A percentile compares a stretch with the other conserved stretches of the same genome.
These are phyloP conservation scores for Linnemannia hyalina DNA, from an alignment of 192 early-diverging fungal genomes.

Conservation along the genomic window DNA sequence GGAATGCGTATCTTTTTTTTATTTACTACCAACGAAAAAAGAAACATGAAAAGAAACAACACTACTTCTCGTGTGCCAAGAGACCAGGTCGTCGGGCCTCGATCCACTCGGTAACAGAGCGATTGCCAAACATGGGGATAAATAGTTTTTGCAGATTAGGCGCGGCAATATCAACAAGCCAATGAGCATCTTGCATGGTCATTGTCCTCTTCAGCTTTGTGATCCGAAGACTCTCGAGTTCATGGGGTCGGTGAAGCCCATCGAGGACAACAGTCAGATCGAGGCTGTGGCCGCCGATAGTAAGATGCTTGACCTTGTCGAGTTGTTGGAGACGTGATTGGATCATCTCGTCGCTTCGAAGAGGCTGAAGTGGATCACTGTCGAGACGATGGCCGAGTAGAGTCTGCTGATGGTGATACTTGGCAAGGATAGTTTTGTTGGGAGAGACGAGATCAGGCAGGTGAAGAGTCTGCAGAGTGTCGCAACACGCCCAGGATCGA, in stretches of 20 bases:
- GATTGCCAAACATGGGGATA: constrained; percentile 33
- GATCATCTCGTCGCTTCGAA: constrained; percentile 24
- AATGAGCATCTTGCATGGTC: constrained; percentile 25
- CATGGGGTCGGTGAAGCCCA: neutral
- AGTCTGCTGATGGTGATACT: neutral
- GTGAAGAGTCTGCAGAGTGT: constrained; percentile 19
- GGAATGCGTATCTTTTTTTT: too few species aligned
- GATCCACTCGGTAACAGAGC: constrained; percentile 22
- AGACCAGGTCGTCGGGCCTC: constrained; percentile 33
- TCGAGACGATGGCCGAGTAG: neutral
- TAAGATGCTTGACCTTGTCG: constrained; percentile 14
- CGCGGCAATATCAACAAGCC: constrained; percentile 35
- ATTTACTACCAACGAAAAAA: neutral
- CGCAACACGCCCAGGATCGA: constrained; percentile 34
- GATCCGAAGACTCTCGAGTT: constrained; percentile 31
- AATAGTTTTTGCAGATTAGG: constrained; percentile 17
- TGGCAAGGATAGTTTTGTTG: constrained; percentile 16
- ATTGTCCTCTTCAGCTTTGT: constrained; percentile 29
- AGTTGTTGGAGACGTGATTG: constrained; percentile 29
- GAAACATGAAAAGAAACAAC: neutral
- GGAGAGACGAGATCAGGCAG: constrained; percentile 30
- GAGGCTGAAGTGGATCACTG: neutral
- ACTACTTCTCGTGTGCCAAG: constrained; percentile 26
- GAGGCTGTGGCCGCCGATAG: constrained; percentile 27
- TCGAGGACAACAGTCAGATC: constrained; percentile 18